phyloP scores from a whole-genome alignment of 164 flowering plant species.

The Chimonanthus salicifolius region DNA sequence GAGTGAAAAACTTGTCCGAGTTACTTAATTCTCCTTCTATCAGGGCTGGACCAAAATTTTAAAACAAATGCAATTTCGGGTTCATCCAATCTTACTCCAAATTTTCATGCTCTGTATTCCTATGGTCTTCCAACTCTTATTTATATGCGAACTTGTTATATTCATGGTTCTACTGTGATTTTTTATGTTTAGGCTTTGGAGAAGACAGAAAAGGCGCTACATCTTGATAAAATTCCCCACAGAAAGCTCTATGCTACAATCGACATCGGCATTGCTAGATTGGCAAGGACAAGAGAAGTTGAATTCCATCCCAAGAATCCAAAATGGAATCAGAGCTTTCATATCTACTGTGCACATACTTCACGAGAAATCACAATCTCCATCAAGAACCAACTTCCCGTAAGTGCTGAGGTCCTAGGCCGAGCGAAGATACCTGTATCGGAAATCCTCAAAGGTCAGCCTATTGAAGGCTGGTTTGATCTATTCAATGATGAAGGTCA shows the following conservation, averaged over 20 bases:
- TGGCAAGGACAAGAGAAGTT: constrained; percentile 58
- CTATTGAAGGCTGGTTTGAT: constrained; percentile 62
- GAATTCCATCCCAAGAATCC: constrained; percentile 48
- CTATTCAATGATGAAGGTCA: constrained; percentile 39
- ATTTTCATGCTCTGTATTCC: too few species aligned
- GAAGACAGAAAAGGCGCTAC: constrained; percentile 55
- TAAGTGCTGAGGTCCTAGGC: constrained; percentile 74
- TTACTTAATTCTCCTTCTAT: too few species aligned
- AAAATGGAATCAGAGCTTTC: constrained; percentile 70
- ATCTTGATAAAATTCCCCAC: constrained; percentile 38
- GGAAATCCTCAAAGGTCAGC: constrained; percentile 54
- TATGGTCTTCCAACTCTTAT: too few species aligned
- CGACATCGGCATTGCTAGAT: constrained; percentile 65
- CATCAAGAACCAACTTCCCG: constrained; percentile 63
- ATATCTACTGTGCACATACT: constrained; percentile 71
- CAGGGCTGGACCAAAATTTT: too few species aligned
- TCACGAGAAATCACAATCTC: constrained; percentile 60
- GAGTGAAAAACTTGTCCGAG: too few species aligned
- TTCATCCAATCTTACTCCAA: too few species aligned
- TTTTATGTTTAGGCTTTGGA: constrained; percentile 28
- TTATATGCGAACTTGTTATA: too few species aligned
- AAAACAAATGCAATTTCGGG: too few species aligned
- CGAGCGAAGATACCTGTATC: constrained; percentile 61
- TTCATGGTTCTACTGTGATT: too few species aligned
- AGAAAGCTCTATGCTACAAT: constrained; percentile 60